Conservation (phyloP, 192 early-diverging fungal species). For the Rhizophagus sp. region DNA sequence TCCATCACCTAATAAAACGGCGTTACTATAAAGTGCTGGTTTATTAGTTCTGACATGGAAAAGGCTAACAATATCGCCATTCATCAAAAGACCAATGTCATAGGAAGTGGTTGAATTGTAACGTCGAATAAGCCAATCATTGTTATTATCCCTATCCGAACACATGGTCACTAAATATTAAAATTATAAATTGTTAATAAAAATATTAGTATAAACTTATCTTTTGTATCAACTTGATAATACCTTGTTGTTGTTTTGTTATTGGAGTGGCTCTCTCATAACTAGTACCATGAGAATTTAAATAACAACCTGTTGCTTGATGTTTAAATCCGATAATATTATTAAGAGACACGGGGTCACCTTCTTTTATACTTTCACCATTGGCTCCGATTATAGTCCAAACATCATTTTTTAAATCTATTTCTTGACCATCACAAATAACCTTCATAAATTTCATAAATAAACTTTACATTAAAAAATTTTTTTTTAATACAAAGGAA, state of each 20-base stretch:
- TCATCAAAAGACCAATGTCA: background rate
- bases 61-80: background rate
- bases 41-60: too few species aligned
- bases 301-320: background rate
- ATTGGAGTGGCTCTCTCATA: background rate
- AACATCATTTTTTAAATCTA: background rate
- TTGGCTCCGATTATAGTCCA: background rate
- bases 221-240: too few species aligned
- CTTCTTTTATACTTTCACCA: background rate
- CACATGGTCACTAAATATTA: too few species aligned
- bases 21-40: too few species aligned
- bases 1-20: background rate
- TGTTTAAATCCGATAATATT: background rate
- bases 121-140: too few species aligned
- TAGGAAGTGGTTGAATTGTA: too few species aligned
- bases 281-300: background rate
- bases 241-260: background rate
- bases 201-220: too few species aligned
- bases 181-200: too few species aligned
- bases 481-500: too few species aligned
- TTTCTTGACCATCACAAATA: background rate
- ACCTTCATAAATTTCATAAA: background rate
- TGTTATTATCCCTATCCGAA: too few species aligned
- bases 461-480: background rate
- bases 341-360: background rate